A percentile compares a stretch with the other conserved stretches of the same genome.
These are phyloP conservation scores for Aspergillus pseudotamarii DNA, from an alignment of 2,329 filamentous ascomycete genomes.

Conservation along the genomic window DNA sequence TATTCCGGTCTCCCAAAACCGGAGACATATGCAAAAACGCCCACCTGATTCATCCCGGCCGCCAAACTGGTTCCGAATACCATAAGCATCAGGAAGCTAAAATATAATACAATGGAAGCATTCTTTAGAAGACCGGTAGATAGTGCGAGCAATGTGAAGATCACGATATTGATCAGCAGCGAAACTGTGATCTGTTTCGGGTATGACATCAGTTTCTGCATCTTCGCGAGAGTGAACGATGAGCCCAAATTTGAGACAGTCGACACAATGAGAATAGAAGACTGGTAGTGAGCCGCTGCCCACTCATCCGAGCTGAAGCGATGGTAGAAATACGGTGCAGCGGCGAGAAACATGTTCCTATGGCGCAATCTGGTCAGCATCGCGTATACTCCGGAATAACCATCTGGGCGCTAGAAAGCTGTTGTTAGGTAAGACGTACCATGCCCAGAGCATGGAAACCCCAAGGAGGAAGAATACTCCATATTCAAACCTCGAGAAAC, in stretches of 20 bases:
- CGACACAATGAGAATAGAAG: constrained; percentile 82
- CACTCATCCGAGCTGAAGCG: constrained; percentile 73
- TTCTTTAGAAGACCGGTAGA: constrained; percentile 73
- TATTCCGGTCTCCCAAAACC: constrained; percentile 86
- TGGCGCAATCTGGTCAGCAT: constrained; percentile 6
- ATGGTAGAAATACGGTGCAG: constrained; percentile 86
- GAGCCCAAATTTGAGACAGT: constrained; percentile 78
- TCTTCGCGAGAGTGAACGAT: constrained; percentile 75
- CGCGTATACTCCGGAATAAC: background rate
- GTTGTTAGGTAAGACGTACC: constrained; percentile 58
- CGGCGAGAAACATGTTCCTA: constrained; percentile 98
- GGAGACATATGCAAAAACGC: constrained; percentile 86
- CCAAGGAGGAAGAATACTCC: constrained; percentile 81
- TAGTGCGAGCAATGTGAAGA: constrained; percentile 76
- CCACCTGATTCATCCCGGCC: constrained; percentile 87
- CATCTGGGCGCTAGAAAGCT: background rate
- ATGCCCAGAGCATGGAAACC: constrained; percentile 95
- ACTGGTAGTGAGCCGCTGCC: constrained; percentile 82
- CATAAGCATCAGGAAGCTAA: constrained; percentile 79
- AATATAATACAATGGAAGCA: constrained; percentile 67
- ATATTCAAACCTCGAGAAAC: constrained; percentile 86
- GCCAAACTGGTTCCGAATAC: constrained; percentile 79
- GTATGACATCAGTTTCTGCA: constrained; percentile 84
- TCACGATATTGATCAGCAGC: constrained; percentile 73
- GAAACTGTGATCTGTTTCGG: constrained; percentile 80